Base-by-base conservation (phyloP, 306 rosid genomes). In the Pueraria montana region DNA sequence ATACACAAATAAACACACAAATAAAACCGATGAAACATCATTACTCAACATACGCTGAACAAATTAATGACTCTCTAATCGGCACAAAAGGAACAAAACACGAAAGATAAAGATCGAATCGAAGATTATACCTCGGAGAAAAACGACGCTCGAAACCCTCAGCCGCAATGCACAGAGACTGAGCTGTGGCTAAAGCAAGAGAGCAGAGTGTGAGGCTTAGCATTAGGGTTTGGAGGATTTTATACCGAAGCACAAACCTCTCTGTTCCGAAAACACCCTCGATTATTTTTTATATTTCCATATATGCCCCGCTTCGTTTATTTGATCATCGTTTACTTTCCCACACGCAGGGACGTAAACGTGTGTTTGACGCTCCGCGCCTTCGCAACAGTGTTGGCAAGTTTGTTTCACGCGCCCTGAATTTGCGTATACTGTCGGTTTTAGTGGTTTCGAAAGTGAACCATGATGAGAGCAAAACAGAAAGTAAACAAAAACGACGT, bases 141-240 rank as follows among this genome's bases (percentile, higher is more conserved):
- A 45, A 20, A 12, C 11, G 50, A 18, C 9, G 78, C 38, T 77
- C 32, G 34, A 50, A 58, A 58, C 5, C 72, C 78, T 71, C 72
- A 32, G 84, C 84, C 84, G 79, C 77, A 10, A 12, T 53, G 48
- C 2, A 80, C 2, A 80, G 78, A 71, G 72, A 58, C 63, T 18
- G 72, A 71, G 79, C n/a, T 8, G 43, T 18, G 16, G 13, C 2
- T 18, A 1, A 43, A 59, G 24, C 5, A 5, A 11, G 46, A 11
- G 46, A n/a, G 77, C 52, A 34, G 75, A 20, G 55, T 26, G 42
- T 26, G 66, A 7, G 4, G 6, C 2, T 0, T 2, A 1, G 10
- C 0, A 0, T n/a, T 80, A 80, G 83, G 83, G 83, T 80, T 59
- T 1, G 52, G 7, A 79, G 52, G n/a, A 2, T 13, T 71, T 43